A percentile compares a stretch with the other conserved stretches of the same genome.
These are phyloP conservation scores for Pseudocercospora crystallina DNA, from an alignment of 2,329 filamentous ascomycete genomes.

Conservation along the genomic window DNA sequence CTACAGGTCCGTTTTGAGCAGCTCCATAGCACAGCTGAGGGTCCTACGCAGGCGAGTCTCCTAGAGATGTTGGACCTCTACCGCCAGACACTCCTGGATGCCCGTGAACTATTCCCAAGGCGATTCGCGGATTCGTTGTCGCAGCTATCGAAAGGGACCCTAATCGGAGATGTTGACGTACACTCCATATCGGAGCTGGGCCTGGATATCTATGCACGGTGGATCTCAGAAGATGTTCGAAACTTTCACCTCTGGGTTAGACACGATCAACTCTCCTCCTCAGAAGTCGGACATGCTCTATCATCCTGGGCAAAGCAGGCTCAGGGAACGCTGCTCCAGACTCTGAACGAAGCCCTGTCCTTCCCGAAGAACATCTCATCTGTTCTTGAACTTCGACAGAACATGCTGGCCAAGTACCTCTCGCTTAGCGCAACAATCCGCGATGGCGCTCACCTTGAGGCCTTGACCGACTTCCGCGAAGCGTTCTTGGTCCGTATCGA, in stretches of 20 bases:
- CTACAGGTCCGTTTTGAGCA: slow-evolving; percentile 69
- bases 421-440: slow-evolving; percentile 24
- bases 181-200: slow-evolving; percentile 67
- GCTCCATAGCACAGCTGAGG: slow-evolving; percentile 63
- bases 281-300: slow-evolving; percentile 42
- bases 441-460: slow-evolving; percentile 15
- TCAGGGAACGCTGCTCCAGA: slow-evolving; percentile 25
- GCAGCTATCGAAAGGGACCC: slow-evolving; percentile 65
- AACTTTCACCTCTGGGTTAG: slow-evolving; percentile 86
- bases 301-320: slow-evolving; percentile 71
- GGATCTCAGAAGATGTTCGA: slow-evolving; percentile 79
- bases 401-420: slow-evolving; percentile 30
- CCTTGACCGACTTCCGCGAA: slow-evolving; percentile 23
- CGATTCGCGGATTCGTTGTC: slow-evolving; percentile 69
- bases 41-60: slow-evolving; percentile 52
- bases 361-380: slow-evolving; percentile 20
- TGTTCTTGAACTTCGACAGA: slow-evolving; percentile 27
- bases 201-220: slow-evolving; percentile 73
- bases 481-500: slow-evolving; percentile 25
- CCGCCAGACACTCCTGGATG: slow-evolving; percentile 72
- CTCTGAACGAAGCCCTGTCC: slow-evolving; percentile 20
- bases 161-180: slow-evolving; percentile 71
- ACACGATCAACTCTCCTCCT: slow-evolving; percentile 63
- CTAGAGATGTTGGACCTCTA: slow-evolving; percentile 70
- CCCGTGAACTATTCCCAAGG: slow-evolving; percentile 72